Evolutionary conservation across 2,329 filamentous ascomycete species (phyloP).

Genomic region (Cladosporium cucumerinum): DNA sequence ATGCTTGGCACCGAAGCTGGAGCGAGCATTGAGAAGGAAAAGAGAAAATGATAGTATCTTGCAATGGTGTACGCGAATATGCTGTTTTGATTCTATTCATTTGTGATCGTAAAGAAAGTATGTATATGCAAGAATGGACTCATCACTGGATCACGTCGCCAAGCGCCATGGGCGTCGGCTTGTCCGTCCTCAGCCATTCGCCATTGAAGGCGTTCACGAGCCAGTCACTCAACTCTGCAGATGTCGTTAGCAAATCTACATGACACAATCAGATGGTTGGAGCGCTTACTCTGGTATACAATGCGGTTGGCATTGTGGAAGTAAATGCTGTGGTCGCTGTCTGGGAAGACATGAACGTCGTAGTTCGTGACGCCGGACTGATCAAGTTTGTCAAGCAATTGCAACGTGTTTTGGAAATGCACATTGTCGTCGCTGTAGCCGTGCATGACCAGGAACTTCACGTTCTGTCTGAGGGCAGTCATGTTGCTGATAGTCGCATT

Average conservation of each 20-base stretch:
- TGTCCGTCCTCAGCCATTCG: slow-evolving; percentile 69
- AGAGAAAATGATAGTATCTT: background rate
- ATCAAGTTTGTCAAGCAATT: slow-evolving; percentile 81
- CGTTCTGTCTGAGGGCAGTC: slow-evolving; percentile 67
- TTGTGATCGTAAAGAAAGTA: background rate
- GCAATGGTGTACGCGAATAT: background rate
- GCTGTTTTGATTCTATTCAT: slow-evolving; percentile 2
- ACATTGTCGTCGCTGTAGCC: slow-evolving; percentile 97
- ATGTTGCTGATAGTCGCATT: slow-evolving; percentile 72
- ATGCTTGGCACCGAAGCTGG: background rate
- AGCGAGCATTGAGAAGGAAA: background rate
- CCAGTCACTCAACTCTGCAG: slow-evolving; percentile 75
- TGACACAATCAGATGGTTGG: background rate
- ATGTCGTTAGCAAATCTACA: slow-evolving; percentile 17
- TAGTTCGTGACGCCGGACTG: slow-evolving; percentile 82
- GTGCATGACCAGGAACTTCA: slow-evolving; percentile 92
- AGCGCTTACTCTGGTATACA: slow-evolving; percentile 82
- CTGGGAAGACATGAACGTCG: slow-evolving; percentile 93
- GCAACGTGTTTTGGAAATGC: slow-evolving; percentile 91
- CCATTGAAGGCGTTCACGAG: slow-evolving; percentile 97
- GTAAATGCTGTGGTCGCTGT: slow-evolving; percentile 90
- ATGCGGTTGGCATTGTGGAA: slow-evolving; percentile 91
- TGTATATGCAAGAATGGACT: background rate
- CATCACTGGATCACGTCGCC: slow-evolving; percentile 10
- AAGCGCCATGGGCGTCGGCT: slow-evolving; percentile 46